Conservation (phyloP, 2,329 filamentous ascomycete species). For the Daldinia sp. region DNA sequence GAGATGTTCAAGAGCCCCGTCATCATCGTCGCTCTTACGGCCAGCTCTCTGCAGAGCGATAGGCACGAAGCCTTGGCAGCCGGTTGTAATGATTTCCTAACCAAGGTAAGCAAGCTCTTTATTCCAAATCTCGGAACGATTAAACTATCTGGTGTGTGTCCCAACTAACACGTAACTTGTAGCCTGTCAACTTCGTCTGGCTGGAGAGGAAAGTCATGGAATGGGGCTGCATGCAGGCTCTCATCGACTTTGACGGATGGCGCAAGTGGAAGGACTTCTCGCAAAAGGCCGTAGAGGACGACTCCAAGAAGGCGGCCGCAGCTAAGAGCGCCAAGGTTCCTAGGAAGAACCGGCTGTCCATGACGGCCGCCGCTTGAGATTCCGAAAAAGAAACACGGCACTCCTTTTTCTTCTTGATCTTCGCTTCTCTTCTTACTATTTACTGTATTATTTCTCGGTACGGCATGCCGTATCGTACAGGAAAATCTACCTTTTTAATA, state of each 20-base stretch:
- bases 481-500: background rate
- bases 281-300: conserved; percentile 55
- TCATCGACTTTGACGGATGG: conserved; percentile 99
- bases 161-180: conserved; percentile 40
- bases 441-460: background rate
- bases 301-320: conserved; percentile 53
- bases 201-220: conserved; percentile 97
- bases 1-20: conserved; percentile 92
- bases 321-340: conserved; percentile 46
- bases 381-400: background rate
- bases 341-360: conserved; percentile 56
- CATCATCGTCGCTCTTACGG: conserved; percentile 96
- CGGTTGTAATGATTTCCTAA: conserved; percentile 97
- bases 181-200: conserved; percentile 98
- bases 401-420: background rate
- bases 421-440: background rate
- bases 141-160: background rate
- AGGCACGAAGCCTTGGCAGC: conserved; percentile 93
- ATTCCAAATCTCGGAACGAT: background rate
- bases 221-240: conserved; percentile 99
- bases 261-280: conserved; percentile 92
- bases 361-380: conserved; percentile 45
- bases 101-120: conserved; percentile 82
- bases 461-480: too few relatives aligned
- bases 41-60: conserved; percentile 93